Conservation (phyloP, 179 eudicot species). For the Beta lomatogona region DNA sequence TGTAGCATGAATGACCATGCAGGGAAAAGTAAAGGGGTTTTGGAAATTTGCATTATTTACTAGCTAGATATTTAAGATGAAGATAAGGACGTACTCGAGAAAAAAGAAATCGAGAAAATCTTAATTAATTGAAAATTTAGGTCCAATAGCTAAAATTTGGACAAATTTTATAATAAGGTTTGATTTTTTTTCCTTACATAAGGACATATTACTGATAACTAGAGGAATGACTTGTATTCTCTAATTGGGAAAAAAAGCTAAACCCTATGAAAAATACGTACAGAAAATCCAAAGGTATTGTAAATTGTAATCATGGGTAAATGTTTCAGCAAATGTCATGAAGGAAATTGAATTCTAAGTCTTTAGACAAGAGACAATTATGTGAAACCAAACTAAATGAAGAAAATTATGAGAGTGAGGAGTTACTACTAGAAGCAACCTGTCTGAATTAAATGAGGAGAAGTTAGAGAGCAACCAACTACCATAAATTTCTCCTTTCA, state of each 20-base stretch:
- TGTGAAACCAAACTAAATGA: slow-evolving; percentile 33
- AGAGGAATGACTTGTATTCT: neutral
- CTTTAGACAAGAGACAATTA: neutral
- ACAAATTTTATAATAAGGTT: no score
- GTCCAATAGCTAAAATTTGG: no score
- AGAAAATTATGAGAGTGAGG: slow-evolving; percentile 33
- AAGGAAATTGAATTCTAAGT: slow-evolving; percentile 18
- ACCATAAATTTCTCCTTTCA: slow-evolving; percentile 29
- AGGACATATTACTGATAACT: neutral
- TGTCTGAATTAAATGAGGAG: slow-evolving; percentile 24
- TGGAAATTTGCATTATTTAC: neutral
- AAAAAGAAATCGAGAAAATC: neutral
- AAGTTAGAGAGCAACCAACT: slow-evolving; percentile 28
- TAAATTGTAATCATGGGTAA: slow-evolving; percentile 22
- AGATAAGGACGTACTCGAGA: no score
- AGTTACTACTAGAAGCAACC: slow-evolving; percentile 34
- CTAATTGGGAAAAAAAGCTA: neutral
- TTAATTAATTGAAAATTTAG: no score
- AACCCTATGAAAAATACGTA: neutral
- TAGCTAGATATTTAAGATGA: neutral
- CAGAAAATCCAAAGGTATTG: neutral
- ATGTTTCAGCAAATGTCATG: slow-evolving; percentile 25
- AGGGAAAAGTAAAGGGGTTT: no score
- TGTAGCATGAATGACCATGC: no score
- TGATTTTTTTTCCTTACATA: neutral